Evolutionary conservation across 208 protist genomes (phyloP), one percentile per base, ranked within the genome.

Genomic region (Acanthamoeba triangularis): DNA sequence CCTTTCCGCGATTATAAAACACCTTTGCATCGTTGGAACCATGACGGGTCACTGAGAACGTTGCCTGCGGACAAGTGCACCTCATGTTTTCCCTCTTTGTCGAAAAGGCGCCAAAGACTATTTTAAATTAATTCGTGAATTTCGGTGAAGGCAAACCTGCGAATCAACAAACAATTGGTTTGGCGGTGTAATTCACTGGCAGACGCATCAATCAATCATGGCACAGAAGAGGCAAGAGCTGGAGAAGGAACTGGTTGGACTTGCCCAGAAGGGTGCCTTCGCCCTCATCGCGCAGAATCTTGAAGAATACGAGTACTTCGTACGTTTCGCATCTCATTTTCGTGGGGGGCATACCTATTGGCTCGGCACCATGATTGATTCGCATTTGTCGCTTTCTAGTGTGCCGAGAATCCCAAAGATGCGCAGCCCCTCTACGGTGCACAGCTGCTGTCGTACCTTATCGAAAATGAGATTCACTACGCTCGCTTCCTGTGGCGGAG

Each of bases 391-490:
- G 11, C 47, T 59, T 35, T 33, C 28, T 49, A 93, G 87, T 93
- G 69, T 84, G 90, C 90, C 13, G 90, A 94, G 72, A 94, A 94
- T 33, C 72, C 90, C n/a, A 84, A 94, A 23, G 90, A 94, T 65
- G 11, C 44, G 4, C 30, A 28, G 69, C 90, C 90, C 25, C 72
- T 94, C 30, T 94, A 94, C 37, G 28, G 47, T 44, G 41, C 56
- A 0, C 90, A 94, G 33, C 52, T 94, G 30, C 63, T 94, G 5
- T 47, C 72, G n/a, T 94, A 94, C 69, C n/a, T 94, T 47, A 94
- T 94, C 35, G 69, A 94, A 16, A 94, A 94, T 28, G 90, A 94
- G 28, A 41, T 94, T 37, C 49, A 78, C 49, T 52, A 82, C 33
- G 90, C 90, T 7, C 90, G 90, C 8, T 94, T 94, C 52, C 52